Evolutionary conservation across 139 green algal species (phyloP), one percentile per base, ranked within the genome.

Genomic region (Microglena sp.): DNA sequence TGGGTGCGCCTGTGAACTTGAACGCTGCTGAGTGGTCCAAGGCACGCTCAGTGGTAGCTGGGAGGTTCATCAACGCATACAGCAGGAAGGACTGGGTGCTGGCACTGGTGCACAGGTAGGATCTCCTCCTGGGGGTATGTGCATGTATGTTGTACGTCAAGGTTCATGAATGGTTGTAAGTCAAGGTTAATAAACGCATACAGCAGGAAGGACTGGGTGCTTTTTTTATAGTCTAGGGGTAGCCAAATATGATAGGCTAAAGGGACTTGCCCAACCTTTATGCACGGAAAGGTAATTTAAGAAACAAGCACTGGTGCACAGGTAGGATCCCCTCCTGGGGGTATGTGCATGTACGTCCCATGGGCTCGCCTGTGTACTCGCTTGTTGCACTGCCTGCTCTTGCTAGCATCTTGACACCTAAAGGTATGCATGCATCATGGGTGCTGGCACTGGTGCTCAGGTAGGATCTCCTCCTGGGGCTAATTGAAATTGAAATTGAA

Each of bases 11-110:
- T 0, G 79, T 93, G 7, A 77, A 57, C 55, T 71, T 74, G 15
- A 66, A 67, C 28, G 43, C 33, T 26, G 56, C n/a, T 2, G 57
- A 76, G 1, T 92, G 80, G 77, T 60, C 54, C 50, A 75, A 77
- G 59, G 82, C 84, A 2, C 74, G 87, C 43, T 68, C 58, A 0
- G 84, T 83, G 0, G 84, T 95, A 4, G 67, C 79, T 0, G 87
- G 87, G 0, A 73, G 87, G 30, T 75, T 95, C 18, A 61, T 95
- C 43, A 95, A 95, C 67, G 84, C 78, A 55, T 95, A 87, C 77
- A 80, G 70, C 30, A 59, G 70, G 22, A 77, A 74, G 26, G 88
- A 95, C 76, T 95, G 88, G 88, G 70, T 94, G 30, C 70, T 95
- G 45, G 82, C 73, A 0, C 40, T 94, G n/a, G 65, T 86, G 8